Percentiles rank a stretch among this genome's conserved stretches.
Evolutionary conservation across 2,329 filamentous ascomycete genomes (phyloP).

Genomic region (Xylariaceae sp.): DNA sequence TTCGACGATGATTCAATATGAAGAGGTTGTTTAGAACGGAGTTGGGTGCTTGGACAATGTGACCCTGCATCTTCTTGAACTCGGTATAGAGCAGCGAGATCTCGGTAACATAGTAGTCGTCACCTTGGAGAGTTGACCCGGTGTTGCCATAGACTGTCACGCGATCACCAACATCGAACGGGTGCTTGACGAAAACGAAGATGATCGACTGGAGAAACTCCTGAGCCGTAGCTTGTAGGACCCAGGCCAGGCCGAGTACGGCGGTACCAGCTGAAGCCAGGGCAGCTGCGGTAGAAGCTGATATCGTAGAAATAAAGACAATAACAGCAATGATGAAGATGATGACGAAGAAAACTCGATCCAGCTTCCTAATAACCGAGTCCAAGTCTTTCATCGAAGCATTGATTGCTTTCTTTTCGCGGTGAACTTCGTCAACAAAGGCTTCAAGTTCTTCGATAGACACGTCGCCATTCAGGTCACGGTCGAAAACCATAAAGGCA

Average conservation of each 20-base stretch:
- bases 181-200: conserved; percentile 96
- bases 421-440: conserved; percentile 88
- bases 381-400: conserved; percentile 93
- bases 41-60: conserved; percentile 93
- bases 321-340: conserved; percentile 75
- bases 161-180: conserved; percentile 91
- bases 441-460: conserved; percentile 92
- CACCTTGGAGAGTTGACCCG: conserved; percentile 69
- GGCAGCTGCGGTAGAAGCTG: conserved; percentile 81
- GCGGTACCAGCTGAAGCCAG: conserved; percentile 85
- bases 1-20: conserved; percentile 90
- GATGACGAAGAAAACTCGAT: conserved; percentile 83
- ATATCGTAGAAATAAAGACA: conserved; percentile 85
- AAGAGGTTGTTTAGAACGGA: conserved; percentile 88
- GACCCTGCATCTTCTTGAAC: conserved; percentile 98
- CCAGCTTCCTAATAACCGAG: conserved; percentile 84
- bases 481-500: conserved; percentile 89
- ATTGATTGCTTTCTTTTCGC: conserved; percentile 91
- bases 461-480: conserved; percentile 93
- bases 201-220: conserved; percentile 92
- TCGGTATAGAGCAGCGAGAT: conserved; percentile 91
- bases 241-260: conserved; percentile 85
- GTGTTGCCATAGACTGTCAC: conserved; percentile 89
- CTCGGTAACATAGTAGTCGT: conserved; percentile 95
- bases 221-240: conserved; percentile 86